Evolutionary conservation across 768 basidiomycete genomes (phyloP), one percentile per base, ranked within the genome.

Genomic region (Grammothele lineata): DNA sequence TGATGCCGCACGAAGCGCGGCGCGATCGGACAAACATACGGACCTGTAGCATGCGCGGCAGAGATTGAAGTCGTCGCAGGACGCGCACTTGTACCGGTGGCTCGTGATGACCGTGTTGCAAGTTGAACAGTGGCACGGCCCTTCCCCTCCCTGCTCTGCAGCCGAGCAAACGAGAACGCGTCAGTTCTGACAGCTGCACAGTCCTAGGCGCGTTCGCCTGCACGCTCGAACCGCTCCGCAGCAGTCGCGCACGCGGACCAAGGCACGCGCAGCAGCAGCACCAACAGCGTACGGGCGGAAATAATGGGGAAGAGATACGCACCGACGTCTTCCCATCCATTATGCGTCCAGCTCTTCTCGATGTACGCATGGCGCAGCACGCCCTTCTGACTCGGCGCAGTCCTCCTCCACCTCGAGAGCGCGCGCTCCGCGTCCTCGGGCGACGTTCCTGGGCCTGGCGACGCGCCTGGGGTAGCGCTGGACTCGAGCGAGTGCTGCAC

Each of bases 261-360:
- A n/a, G n/a, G n/a, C n/a, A n/a, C n/a, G n/a, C n/a, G n/a, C n/a
- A n/a, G n/a, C n/a, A n/a, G n/a, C n/a, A n/a, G n/a, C n/a, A n/a
- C n/a, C n/a, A n/a, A n/a, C n/a, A n/a, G n/a, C n/a, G n/a, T n/a
- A n/a, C n/a, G n/a, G n/a, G n/a, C n/a, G n/a, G n/a, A n/a, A n/a
- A n/a, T n/a, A n/a, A n/a, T n/a, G n/a, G n/a, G n/a, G n/a, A n/a
- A n/a, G n/a, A 30, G 27, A 22, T 6, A 75, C 86, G 51, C 60
- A 92, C 92, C 89, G 43, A 96, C 83, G 60, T 92, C 88, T 47
- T 82, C 82, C 94, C 94, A 96, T 1, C 89, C 87, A 34, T 70
- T 67, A 25, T 76, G 76, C 1, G 83, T 83, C 94, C 93, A 96
- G 2, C 87, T 74, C 63, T 88, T 88, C 66, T 95, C 93, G 36